Percentiles rank a stretch among this genome's conserved stretches.
phyloP scores from a whole-genome alignment of 176 grass and related monocot species.

The Ensete glaucum region DNA sequence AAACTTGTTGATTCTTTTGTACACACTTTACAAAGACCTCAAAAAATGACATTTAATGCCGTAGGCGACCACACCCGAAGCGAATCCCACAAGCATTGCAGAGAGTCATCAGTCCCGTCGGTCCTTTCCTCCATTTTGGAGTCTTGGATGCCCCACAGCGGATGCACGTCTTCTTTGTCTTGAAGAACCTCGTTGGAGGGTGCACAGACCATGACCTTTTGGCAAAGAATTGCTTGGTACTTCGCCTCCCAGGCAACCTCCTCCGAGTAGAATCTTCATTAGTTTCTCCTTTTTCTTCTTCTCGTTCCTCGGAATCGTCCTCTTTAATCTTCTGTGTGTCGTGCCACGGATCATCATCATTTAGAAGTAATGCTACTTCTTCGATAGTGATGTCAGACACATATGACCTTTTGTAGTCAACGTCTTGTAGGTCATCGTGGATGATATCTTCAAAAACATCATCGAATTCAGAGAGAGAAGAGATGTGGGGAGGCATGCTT shows the following conservation, averaged over 20 bases:
- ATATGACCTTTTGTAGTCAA: neutral
- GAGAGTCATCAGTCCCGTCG: neutral
- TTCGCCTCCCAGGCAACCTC: neutral
- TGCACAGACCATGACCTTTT: neutral
- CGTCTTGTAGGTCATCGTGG: neutral
- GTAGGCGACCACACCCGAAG: neutral
- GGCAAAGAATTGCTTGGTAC: neutral
- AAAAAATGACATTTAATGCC: neutral
- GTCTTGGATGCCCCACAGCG: neutral
- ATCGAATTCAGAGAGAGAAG: neutral
- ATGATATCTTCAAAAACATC: neutral
- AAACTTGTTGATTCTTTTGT: too few relatives aligned
- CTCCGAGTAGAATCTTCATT: neutral
- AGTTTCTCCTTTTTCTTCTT: neutral
- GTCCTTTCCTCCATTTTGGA: constrained; percentile 3
- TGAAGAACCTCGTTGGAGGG: neutral
- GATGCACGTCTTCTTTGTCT: neutral
- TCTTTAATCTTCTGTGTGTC: neutral
- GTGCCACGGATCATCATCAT: neutral
- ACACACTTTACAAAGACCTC: too few relatives aligned
- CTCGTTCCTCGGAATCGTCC: neutral
- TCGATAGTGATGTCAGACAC: neutral
- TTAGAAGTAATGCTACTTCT: neutral
- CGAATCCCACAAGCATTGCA: neutral
- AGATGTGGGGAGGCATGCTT: neutral